A percentile compares a stretch with the other conserved stretches of the same genome.
Conservation (phyloP, 805 yeast genomes). For the Sugiyamaella smithiae region DNA sequence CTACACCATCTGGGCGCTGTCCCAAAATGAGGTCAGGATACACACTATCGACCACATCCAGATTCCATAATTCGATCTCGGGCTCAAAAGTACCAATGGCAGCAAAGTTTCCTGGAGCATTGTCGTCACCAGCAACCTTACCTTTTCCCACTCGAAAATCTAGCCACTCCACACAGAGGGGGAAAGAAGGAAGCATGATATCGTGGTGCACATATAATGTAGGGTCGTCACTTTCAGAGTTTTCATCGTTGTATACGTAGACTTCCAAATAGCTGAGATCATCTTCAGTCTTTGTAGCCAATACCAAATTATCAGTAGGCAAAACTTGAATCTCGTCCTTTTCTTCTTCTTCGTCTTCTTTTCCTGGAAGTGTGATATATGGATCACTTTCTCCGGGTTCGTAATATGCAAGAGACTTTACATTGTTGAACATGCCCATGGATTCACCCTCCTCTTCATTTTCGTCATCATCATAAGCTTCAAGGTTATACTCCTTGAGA, state of each 20-base stretch:
- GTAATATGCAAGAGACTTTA: conserved; percentile 40
- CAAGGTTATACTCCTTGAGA: conserved; percentile 82
- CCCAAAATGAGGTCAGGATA: conserved; percentile 94
- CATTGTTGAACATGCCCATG: conserved; percentile 45
- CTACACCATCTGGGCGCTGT: conserved; percentile 52
- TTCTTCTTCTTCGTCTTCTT: conserved; percentile 69
- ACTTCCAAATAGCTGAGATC: conserved; percentile 90
- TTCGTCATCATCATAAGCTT: conserved; percentile 60
- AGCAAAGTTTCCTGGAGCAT: conserved; percentile 76
- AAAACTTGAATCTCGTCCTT: conserved; percentile 79
- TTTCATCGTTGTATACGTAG: conserved; percentile 87
- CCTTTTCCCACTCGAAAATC: conserved; percentile 58
- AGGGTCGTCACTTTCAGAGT: conserved; percentile 47
- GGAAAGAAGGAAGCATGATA: conserved; percentile 94
- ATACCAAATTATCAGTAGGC: conserved; percentile 84
- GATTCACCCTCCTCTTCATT: conserved; percentile 51
- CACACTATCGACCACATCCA: conserved; percentile 88
- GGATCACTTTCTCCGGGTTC: conserved; percentile 52
- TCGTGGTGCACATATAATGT: conserved; percentile 93
- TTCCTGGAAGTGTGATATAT: conserved; percentile 55
- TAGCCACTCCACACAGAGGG: conserved; percentile 94
- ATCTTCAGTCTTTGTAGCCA: conserved; percentile 95
- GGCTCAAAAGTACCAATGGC: conserved; percentile 98
- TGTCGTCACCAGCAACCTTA: conserved; percentile 37
- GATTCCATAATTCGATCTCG: conserved; percentile 94